phyloP scores from a whole-genome alignment of 2,329 filamentous ascomycete genomes.

The Ophiostoma australiae region DNA sequence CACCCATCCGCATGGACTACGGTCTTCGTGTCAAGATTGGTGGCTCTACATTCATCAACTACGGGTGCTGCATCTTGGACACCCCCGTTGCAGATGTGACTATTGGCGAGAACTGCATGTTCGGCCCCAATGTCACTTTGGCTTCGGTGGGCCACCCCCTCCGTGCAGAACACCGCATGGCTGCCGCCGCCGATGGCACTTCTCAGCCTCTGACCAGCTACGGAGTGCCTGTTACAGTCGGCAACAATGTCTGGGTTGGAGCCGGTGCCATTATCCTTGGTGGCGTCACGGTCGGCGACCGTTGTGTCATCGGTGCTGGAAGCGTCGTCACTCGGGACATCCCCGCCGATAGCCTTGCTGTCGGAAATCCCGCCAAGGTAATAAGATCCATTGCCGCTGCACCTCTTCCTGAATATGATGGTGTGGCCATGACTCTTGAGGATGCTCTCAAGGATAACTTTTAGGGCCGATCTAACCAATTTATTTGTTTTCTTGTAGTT shows the following conservation, averaged over 20 bases:
- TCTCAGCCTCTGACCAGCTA: background rate
- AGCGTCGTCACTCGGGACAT: background rate
- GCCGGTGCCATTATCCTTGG: constrained; percentile 1
- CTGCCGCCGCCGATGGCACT: background rate
- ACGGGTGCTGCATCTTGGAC: background rate
- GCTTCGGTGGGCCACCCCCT: background rate
- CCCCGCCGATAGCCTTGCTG: constrained; percentile 5
- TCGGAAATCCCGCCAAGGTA: background rate
- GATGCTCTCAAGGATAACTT: background rate
- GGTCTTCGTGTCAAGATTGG: constrained; percentile 1
- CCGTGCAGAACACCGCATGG: background rate
- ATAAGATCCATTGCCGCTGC: background rate
- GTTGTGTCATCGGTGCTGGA: background rate
- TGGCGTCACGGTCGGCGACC: background rate
- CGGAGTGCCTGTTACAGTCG: background rate
- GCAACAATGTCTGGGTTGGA: constrained; percentile 5
- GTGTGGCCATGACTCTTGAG: background rate
- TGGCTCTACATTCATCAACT: background rate
- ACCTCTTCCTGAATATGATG: background rate
- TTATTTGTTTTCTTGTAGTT: background rate
- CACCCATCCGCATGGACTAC: background rate
- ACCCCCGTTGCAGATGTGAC: background rate
- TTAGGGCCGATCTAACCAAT: background rate
- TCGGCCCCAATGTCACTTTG: background rate
- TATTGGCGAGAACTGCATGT: background rate